phyloP scores from a whole-genome alignment of 352 stramenopile species.

The Phytophthora cajani region DNA sequence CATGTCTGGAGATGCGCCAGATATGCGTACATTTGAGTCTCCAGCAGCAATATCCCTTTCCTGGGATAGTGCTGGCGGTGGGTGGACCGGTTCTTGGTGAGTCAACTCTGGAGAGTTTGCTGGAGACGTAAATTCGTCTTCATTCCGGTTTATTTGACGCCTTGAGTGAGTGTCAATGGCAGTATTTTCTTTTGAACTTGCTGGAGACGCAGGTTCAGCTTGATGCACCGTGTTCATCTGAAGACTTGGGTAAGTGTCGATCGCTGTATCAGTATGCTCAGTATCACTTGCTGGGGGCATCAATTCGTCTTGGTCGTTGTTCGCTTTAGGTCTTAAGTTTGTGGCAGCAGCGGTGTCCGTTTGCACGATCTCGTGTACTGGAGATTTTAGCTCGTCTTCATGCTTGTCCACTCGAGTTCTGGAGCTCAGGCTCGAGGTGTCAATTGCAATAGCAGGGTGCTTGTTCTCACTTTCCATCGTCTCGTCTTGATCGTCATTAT shows the following conservation, averaged over 20 bases:
- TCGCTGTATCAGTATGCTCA: no score
- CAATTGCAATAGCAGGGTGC: neutral
- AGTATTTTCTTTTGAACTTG: neutral
- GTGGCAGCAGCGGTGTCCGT: no score
- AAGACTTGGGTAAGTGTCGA: no score
- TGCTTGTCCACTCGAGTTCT: neutral
- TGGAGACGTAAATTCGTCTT: neutral
- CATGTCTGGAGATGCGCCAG: constrained; percentile 4
- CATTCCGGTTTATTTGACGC: neutral
- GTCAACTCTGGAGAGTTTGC: neutral
- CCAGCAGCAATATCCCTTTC: constrained; percentile 1
- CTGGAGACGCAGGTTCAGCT: neutral
- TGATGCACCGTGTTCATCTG: no score
- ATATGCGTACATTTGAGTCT: neutral
- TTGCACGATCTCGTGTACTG: neutral
- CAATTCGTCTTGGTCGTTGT: no score
- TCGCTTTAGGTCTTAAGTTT: no score
- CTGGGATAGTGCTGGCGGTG: neutral
- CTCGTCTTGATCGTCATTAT: neutral
- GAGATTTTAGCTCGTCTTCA: neutral
- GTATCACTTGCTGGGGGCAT: no score
- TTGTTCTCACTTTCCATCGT: neutral
- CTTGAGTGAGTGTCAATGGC: neutral
- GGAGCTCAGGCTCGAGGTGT: neutral
- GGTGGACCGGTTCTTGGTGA: neutral